Evolutionary conservation across 257 asterid species (phyloP), one percentile per base, ranked within the genome.

Genomic region (Sherardia arvensis): DNA sequence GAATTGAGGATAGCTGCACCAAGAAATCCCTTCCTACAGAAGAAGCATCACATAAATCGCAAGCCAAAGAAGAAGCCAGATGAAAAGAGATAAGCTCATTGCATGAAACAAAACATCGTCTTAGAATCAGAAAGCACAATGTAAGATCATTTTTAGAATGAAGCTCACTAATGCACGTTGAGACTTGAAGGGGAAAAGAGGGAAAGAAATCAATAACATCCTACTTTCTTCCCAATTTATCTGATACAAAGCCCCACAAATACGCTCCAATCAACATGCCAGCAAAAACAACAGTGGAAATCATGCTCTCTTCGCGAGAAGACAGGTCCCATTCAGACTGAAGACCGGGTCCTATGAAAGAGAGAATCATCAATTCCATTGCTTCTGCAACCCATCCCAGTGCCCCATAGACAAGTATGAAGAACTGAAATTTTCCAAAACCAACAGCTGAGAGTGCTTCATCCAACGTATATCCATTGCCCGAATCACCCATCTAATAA

Each of bases 341-440:
- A 59, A 87, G 88, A 59, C 86, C 89, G 62, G 96, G 81, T 65
- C 91, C 96, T 48, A 83, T 82, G 66, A 85, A 81, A 53, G 96
- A 83, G 36, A 85, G 96, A 71, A 87, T 87, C 96, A 85, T 87
- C 91, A 87, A 77, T 74, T 85, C 96, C 94, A 87, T 85, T 72
- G 96, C 85, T 73, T 83, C 94, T 53, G 94, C 82, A 62, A 80
- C 65, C 87, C 83, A 80, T 33, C 94, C 94, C 76, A 83, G 73
- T 63, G 94, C 94, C 32, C 91, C 96, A 66, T 83, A 87, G 57
- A 81, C 18, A 49, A 87, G 84, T 68, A 85, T 79, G 55, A 78
- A 76, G 58, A 61, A 54, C 77, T 87, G 91, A 83, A 79, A 87
- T 5, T 81, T 85, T 51, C 94, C 96, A 71, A 85, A 83, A 3